These are phyloP conservation scores for Aspergillus ruber DNA, from an alignment of 2,329 filamentous ascomycete genomes.

Conservation along the genomic window DNA sequence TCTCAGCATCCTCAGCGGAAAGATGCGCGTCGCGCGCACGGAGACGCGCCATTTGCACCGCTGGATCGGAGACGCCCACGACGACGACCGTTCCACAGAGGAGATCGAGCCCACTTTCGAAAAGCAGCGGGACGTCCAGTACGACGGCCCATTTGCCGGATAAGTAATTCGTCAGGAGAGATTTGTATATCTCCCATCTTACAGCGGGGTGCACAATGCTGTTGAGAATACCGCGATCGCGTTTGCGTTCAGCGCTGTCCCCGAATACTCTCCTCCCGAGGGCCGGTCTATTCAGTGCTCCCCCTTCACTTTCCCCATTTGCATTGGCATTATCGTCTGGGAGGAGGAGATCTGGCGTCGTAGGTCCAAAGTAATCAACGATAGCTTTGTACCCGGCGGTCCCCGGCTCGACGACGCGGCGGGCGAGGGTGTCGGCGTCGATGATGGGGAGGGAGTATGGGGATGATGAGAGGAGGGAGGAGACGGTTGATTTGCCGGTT, in stretches of 20 bases:
- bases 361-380: slow-evolving; percentile 70
- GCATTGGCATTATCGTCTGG: slow-evolving; percentile 34
- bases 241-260: slow-evolving; percentile 59
- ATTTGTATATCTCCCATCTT: slow-evolving; percentile 69
- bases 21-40: slow-evolving; percentile 70
- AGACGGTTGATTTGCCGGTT: slow-evolving; percentile 96
- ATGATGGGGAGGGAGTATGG: slow-evolving; percentile 86
- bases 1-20: slow-evolving; percentile 76
- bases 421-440: slow-evolving; percentile 88
- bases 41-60: slow-evolving; percentile 74
- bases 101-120: slow-evolving; percentile 78
- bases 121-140: slow-evolving; percentile 84
- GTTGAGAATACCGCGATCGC: slow-evolving; percentile 73
- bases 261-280: slow-evolving; percentile 85
- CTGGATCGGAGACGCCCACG: slow-evolving; percentile 73
- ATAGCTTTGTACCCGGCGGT: slow-evolving; percentile 78
- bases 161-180: slow-evolving; percentile 66
- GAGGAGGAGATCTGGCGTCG: slow-evolving; percentile 78
- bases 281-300: slow-evolving; percentile 74
- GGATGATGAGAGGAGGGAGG: slow-evolving; percentile 67
- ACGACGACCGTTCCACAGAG: slow-evolving; percentile 82
- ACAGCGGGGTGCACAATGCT: slow-evolving; percentile 90
- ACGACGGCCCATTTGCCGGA: slow-evolving; percentile 80
- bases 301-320: slow-evolving; percentile 7
- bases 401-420: slow-evolving; percentile 89